Evolutionary conservation across 2,329 filamentous ascomycete species (phyloP), one percentile per base, ranked within the genome.

Genomic region (Neurospora sp.): DNA sequence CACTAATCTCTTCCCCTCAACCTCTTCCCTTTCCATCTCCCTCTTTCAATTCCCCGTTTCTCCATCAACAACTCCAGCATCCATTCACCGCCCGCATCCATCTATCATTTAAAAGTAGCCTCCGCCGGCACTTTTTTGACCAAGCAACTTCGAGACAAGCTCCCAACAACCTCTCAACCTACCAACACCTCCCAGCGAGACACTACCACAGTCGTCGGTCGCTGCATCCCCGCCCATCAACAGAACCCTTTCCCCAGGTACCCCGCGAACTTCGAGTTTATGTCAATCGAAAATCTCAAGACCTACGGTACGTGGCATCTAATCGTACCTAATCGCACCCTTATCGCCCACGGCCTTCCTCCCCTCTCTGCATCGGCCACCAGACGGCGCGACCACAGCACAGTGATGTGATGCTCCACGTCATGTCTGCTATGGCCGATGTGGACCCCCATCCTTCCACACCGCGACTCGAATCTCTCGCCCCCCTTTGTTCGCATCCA

Each of bases 271-370:
- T 86, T 86, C 90, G 90, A 91, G 91, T 94, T 93, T 94, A 96
- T 96, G 93, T 96, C 93, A 90, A 96, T 96, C 92, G 92, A 96
- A 93, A 96, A 96, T 89, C 91, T 96, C 85, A 96, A 96, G 90
- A 90, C 91, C 87, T 93, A 93, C 90, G 92, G 92, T 96, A 85
- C 81, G 92, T 86, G 70, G 28, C 28, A 62, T 62, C 13, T 17
- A 28, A 62, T 8, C 28, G 28, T 62, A 62, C 52, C 28, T 62
- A 17, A 33, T 62, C 52, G 52, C 3, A 10, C 52, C 52, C 28
- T 17, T 28, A 28, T 9, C 52, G 28, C 52, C 52, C 23, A 62
- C 28, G 28, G 28, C 28, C 52, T 62, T 36, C 28, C 52, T 62
- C 52, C 52, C 52, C 52, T 62, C 28, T 62, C 52, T 62, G 52